Percentiles rank a stretch among this genome's conserved stretches.
Conservation (phyloP, 192 early-diverging fungal species). For the Dissophora ornata region DNA sequence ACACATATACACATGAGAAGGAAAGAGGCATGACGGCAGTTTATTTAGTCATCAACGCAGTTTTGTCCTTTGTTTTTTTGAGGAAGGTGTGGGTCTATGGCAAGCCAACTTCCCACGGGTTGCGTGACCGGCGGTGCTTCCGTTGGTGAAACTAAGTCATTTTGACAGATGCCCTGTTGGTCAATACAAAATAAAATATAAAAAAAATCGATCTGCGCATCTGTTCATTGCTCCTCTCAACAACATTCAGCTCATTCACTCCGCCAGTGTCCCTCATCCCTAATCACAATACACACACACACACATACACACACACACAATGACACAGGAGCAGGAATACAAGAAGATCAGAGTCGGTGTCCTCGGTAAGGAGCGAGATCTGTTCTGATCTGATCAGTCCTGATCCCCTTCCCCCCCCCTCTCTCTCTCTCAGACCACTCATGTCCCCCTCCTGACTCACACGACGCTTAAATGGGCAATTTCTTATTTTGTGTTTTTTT, state of each 20-base stretch:
- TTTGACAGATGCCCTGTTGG: neutral
- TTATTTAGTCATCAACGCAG: too few relatives aligned
- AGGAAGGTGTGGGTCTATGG: too few relatives aligned
- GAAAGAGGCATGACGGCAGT: too few relatives aligned
- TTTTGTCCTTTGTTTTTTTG: too few relatives aligned
- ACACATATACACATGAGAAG: too few relatives aligned
- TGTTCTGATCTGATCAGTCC: neutral
- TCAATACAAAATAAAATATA: neutral
- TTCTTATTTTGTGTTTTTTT: too few relatives aligned
- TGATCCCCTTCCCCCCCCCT: neutral
- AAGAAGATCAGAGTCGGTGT: slow-evolving; percentile 52
- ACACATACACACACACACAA: slow-evolving; percentile 7
- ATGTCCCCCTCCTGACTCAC: neutral
- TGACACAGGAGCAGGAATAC: slow-evolving; percentile 24
- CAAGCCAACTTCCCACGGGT: slow-evolving; percentile 10
- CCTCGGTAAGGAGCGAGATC: slow-evolving; percentile 21
- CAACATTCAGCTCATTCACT: too few relatives aligned
- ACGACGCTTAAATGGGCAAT: too few relatives aligned
- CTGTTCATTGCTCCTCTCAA: neutral
- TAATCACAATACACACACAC: too few relatives aligned
- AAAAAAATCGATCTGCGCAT: neutral
- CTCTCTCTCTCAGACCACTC: too few relatives aligned
- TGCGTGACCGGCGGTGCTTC: neutral
- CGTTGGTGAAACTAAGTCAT: neutral
- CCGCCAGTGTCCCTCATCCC: too few relatives aligned